These are phyloP conservation scores for Ambispora gerdemannii DNA, from an alignment of 192 early-diverging fungal species.

Conservation along the genomic window DNA sequence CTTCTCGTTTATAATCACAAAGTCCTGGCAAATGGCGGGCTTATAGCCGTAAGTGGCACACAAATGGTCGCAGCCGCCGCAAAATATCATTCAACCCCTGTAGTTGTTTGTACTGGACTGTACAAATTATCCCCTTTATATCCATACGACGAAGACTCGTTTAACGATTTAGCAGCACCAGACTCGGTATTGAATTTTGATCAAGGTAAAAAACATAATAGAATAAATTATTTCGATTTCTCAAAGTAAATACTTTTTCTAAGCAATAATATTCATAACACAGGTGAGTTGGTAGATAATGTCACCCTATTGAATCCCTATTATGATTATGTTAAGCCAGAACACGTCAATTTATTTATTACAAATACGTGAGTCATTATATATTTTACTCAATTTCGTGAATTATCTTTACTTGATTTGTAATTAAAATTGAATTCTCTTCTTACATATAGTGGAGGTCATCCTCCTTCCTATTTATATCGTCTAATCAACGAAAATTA, in stretches of 20 bases:
- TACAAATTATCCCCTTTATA: slow-evolving; percentile 87
- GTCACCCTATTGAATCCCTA: slow-evolving; percentile 82
- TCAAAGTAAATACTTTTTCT: too few relatives aligned
- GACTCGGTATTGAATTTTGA: slow-evolving; percentile 79
- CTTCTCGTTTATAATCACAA: too few relatives aligned
- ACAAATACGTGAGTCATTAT: slow-evolving; percentile 69
- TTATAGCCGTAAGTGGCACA: slow-evolving; percentile 79
- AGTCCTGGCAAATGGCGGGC: slow-evolving; percentile 91
- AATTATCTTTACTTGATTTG: slow-evolving; percentile 29
- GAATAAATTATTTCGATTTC: too few relatives aligned
- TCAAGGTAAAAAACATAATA: slow-evolving; percentile 51
- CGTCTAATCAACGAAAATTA: slow-evolving; percentile 63
- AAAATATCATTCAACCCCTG: slow-evolving; percentile 87
- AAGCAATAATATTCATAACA: too few relatives aligned
- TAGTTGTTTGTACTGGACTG: slow-evolving; percentile 86
- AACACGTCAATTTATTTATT: slow-evolving; percentile 86
- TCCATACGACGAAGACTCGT: slow-evolving; percentile 84
- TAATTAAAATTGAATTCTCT: slow-evolving; percentile 22
- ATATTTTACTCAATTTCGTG: neutral
- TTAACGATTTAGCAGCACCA: slow-evolving; percentile 74
- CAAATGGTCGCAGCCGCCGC: slow-evolving; percentile 86
- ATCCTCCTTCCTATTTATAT: slow-evolving; percentile 78
- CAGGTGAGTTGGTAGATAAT: slow-evolving; percentile 70
- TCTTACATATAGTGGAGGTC: slow-evolving; percentile 51
- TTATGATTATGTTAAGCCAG: slow-evolving; percentile 91